A percentile compares a stretch with the other conserved stretches of the same genome.
Conservation (phyloP, 176 grass and related monocot genomes). For the Hordeum marinum region DNA sequence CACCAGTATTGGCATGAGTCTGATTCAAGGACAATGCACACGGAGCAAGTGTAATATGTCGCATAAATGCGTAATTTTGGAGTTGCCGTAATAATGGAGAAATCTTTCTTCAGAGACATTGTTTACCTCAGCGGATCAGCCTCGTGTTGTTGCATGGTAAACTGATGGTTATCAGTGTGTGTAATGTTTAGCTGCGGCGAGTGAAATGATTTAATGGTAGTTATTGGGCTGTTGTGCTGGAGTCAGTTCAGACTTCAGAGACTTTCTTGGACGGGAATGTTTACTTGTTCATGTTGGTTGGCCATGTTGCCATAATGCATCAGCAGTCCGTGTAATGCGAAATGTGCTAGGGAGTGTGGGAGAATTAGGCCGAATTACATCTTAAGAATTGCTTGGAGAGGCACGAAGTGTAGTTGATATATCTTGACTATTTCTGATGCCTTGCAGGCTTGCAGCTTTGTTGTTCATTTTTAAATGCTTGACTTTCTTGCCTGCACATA, state of each 20-base stretch:
- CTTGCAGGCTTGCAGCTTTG: not conserved
- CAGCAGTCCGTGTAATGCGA: not conserved
- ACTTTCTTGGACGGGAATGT: not conserved
- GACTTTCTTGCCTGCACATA: not conserved
- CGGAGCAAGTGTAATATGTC: not conserved
- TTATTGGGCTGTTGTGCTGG: not conserved
- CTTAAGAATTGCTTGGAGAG: not conserved
- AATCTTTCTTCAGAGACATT: not conserved
- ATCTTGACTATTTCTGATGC: not conserved
- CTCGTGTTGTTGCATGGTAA: not conserved
- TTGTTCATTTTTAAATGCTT: not conserved
- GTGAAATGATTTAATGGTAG: not conserved
- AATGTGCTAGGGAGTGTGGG: not conserved
- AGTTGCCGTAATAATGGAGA: not conserved
- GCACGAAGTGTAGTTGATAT: not conserved
- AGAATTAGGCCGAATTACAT: not conserved
- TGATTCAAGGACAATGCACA: not conserved
- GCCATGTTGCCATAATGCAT: not conserved
- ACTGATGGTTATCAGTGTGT: not conserved
- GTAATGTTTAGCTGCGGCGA: not conserved
- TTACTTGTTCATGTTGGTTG: conserved; percentile 5
- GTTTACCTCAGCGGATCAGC: not conserved
- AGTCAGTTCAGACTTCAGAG: not conserved
- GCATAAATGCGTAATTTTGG: not conserved
- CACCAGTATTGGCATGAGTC: not conserved